Base-by-base conservation (phyloP, 805 yeast species). In the Kodamaea laetipori region DNA sequence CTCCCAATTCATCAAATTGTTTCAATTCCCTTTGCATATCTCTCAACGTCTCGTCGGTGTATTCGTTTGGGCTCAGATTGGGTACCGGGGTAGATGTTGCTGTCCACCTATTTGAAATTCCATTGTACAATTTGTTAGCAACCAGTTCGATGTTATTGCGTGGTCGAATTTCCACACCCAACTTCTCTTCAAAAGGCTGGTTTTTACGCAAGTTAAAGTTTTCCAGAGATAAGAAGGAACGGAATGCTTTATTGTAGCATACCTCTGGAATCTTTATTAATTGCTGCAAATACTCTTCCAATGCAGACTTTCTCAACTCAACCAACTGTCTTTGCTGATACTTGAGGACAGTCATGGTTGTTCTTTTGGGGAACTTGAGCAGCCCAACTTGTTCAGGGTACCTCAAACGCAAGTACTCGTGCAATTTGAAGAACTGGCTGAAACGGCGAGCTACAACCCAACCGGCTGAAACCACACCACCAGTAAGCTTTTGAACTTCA, bases 401-500 rank as follows among this genome's bases (percentile, higher is more conserved):
- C 34, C 64, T 68, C 2, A 61, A 60, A 44, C 73, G 78, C 51
- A 90, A 64, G 48, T 85, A 81, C 47, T 78, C 80, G 56, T 90
- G 81, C 25, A 90, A 67, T 48, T 76, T 78, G 62, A 74, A 81
- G 60, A 90, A 90, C 57, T 92, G 97, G 53, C 86, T 86, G 57
- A 82, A 90, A 45, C 98, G 70, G 52, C 97, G 68, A 0, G 96
- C 92, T n/a, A 90, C 86, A 41, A 87, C 80, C 97, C 97, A 92
- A 0, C 88, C 85, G 0, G 90, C 88, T 2, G 78, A 69, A 4
- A 74, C 72, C 6, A 66, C 58, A 2, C 68, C 73, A 2, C 77
- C 78, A 55, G 66, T 58, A 36, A 55, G 59, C 37, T 81, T 83
- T 41, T 81, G 82, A 3, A 92, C 87, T 53, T 84, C 89, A 23